Evolutionary conservation across 495 filamentous ascomycete species (phyloP).

Genomic region (Penicillium steckii): DNA sequence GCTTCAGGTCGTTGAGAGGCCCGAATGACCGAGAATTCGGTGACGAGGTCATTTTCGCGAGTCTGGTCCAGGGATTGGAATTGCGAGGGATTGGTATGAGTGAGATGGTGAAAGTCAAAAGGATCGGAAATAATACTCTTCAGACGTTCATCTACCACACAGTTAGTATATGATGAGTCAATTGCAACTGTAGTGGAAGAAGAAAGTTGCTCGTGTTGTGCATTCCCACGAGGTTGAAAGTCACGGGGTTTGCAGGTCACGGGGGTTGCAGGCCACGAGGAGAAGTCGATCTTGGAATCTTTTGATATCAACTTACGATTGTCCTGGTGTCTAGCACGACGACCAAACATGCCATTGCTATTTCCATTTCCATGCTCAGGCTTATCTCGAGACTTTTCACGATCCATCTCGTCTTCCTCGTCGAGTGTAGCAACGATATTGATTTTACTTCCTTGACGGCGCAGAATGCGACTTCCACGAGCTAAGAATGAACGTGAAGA

Average conservation of each 20-base stretch:
- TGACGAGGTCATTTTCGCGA: constrained; percentile 60
- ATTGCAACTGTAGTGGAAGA: not conserved
- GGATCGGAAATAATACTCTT: constrained; percentile 71
- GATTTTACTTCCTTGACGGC: constrained; percentile 52
- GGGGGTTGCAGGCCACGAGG: not conserved
- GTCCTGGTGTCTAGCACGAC: constrained; percentile 30
- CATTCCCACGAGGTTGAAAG: not conserved
- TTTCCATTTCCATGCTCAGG: constrained; percentile 11
- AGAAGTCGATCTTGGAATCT: not conserved
- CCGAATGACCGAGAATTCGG: constrained; percentile 65
- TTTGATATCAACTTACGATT: constrained; percentile 29
- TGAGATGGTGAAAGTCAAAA: constrained; percentile 86
- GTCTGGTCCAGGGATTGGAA: constrained; percentile 57
- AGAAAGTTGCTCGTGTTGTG: not conserved
- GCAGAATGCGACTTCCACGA: constrained; percentile 52
- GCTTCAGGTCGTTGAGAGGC: constrained; percentile 63
- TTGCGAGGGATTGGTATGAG: constrained; percentile 68
- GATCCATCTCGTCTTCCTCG: constrained; percentile 44
- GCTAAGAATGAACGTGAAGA: constrained; percentile 43
- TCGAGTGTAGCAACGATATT: constrained; percentile 48
- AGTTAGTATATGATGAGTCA: not conserved
- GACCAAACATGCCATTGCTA: constrained; percentile 24
- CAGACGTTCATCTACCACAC: constrained; percentile 33
- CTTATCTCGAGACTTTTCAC: constrained; percentile 36
- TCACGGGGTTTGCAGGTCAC: not conserved